phyloP scores from a whole-genome alignment of 495 filamentous ascomycete genomes.

The Evernia prunastri region DNA sequence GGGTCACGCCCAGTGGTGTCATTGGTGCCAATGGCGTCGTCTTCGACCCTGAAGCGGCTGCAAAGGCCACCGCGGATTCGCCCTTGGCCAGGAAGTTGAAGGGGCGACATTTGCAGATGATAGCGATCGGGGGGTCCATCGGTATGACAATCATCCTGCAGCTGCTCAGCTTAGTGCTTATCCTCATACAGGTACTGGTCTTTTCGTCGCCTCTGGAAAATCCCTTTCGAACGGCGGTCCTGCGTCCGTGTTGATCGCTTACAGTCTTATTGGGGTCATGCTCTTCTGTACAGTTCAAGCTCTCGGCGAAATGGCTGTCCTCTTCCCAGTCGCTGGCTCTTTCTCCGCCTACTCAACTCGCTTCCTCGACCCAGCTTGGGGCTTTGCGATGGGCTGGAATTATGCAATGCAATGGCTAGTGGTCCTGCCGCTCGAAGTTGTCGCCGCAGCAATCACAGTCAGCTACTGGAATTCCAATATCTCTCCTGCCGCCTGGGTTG shows the following conservation, averaged over 20 bases:
- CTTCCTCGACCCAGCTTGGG: conserved; percentile 92
- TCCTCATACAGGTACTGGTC: conserved; percentile 60
- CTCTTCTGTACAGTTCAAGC: conserved; percentile 88
- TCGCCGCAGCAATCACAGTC: conserved; percentile 83
- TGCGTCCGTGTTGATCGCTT: conserved; percentile 76
- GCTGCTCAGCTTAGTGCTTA: conserved; percentile 14
- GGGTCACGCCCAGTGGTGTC: conserved; percentile 48
- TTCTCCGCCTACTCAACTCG: conserved; percentile 90
- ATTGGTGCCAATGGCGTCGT: conserved; percentile 53
- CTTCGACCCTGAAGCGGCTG: conserved; percentile 72
- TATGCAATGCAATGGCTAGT: conserved; percentile 94
- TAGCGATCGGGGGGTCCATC: conserved; percentile 65
- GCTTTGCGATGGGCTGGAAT: conserved; percentile 98
- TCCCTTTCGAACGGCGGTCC: conserved; percentile 77
- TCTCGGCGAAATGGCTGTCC: conserved; percentile 84
- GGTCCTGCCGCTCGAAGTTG: conserved; percentile 82
- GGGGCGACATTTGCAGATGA: conserved; percentile 48
- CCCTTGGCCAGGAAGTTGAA: conserved; percentile 57
- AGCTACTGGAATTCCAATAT: conserved; percentile 68
- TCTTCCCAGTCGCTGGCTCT: conserved; percentile 86
- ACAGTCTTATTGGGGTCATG: conserved; percentile 78
- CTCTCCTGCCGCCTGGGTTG: conserved; percentile 74
- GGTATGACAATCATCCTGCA: conserved; percentile 44
- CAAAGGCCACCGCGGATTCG: conserved; percentile 65
- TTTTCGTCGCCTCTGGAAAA: conserved; percentile 82